Evolutionary conservation across 208 protist genomes (phyloP), one percentile per base, ranked within the genome.

Genomic region (Acanthamoeba lenticulata): DNA sequence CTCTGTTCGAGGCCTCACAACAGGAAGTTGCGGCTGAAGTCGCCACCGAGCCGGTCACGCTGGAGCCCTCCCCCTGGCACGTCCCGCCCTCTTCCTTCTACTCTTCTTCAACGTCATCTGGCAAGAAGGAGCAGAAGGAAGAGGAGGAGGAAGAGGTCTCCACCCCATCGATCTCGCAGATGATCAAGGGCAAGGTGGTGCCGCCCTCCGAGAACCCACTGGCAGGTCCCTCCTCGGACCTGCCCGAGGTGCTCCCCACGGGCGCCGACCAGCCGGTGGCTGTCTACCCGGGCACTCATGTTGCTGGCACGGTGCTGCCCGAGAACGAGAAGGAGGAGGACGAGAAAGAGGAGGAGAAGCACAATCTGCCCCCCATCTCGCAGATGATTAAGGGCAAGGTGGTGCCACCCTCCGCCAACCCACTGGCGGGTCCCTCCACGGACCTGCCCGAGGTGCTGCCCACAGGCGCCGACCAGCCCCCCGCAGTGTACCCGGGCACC

Each of bases 151-250:
- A 60, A 2, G 52, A 60, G 17, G 52, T 21, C 17, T 9, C 52
- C 9, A 3, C 27, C 19, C 72, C 72, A 2, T 83, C 72, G 1
- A 11, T 19, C 17, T 83, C 72, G 42, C 72, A 83, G 72, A 36
- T 83, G 72, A 83, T 38, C 72, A 83, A 83, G 72, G 72, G 72
- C 72, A 83, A 83, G 38, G 72, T 83, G 3, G 72, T 83, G 21
- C 72, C 72, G 40, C 72, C 72, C 19, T 83, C 72, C 6, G 29
- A 11, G 38, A 83, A 52, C 24, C 6, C 40, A 24, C 72, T 83
- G 7, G 72, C 72, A 2, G 72, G 38, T 21, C 72, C 72, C 40
- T 83, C 72, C 72, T 7, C 72, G 13, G 72, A 83, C 24, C 72
- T 83, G 5, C 72, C 72, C 11, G 72, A 83, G 4, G 72, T 83